Evolutionary conservation across 352 stramenopile genomes (phyloP), one percentile per base, ranked within the genome.

Genomic region (Phytopythium litorale): DNA sequence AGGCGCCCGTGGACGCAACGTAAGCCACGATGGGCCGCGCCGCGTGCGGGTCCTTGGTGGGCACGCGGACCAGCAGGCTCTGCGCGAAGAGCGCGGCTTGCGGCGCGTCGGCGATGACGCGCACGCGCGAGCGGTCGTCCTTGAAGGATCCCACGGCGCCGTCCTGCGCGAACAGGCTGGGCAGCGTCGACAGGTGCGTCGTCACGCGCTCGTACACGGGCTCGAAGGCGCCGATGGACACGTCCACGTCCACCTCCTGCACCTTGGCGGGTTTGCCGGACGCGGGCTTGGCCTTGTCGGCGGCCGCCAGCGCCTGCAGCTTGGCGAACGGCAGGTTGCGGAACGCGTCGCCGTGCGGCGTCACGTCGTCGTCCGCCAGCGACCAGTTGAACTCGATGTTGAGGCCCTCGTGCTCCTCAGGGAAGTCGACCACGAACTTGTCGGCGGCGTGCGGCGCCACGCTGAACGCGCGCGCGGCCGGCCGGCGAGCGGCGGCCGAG

Each of bases 381-480:
- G 83, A 92, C 85, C 85, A 94, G 70, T 94, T 94, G 62, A 94
- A 92, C 63, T 94, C 83, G 37, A 92, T 91, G 73, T 92, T 86
- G 15, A 92, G 70, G 4, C 79, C 85, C 25, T 92, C 85, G 65
- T 86, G 80, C 68, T 92, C 79, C 61, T 91, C 59, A 7, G 85
- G 85, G 38, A 92, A 80, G n/a, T 89, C 75, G 75, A 92, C 71
- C 9, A 86, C 71, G 65, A 92, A 89, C 68, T 92, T 90, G 67
- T 92, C 83, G 48, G 83, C 83, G 21, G 83, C 81, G 66, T 90
- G 83, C 52, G 75, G 69, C 12, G 75, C 70, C 33, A 76, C 59
- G 56, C 70, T 81, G 65, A 88, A 86, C 43, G 70, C 65, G 53
- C 79, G 76, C 18, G 67, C 32, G 21, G 66, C 45, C 13, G 64